Conservation (phyloP, 148 eudicot genomes). For the Selenicereus undatus region DNA sequence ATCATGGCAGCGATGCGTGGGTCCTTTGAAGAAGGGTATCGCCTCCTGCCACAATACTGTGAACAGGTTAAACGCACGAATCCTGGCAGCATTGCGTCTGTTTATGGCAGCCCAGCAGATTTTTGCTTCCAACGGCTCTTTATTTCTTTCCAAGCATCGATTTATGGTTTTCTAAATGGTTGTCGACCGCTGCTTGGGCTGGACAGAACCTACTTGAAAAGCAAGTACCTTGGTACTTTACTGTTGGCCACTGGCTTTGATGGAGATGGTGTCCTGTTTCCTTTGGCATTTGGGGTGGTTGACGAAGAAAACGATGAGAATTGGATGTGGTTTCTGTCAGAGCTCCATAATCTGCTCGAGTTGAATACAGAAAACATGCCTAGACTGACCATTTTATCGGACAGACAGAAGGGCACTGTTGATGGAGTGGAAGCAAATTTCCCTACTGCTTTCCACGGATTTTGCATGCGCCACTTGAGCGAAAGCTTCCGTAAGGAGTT, state of each 20-base stretch:
- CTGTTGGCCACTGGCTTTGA: slow-evolving; percentile 57
- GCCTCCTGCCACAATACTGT: slow-evolving; percentile 53
- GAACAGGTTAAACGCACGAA: slow-evolving; percentile 50
- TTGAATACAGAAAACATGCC: slow-evolving; percentile 60
- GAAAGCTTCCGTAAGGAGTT: slow-evolving; percentile 53
- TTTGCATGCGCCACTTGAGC: slow-evolving; percentile 55
- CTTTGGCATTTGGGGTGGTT: slow-evolving; percentile 59
- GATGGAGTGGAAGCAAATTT: slow-evolving; percentile 55
- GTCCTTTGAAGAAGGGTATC: slow-evolving; percentile 63
- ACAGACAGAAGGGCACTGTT: slow-evolving; percentile 47
- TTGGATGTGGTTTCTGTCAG: slow-evolving; percentile 68
- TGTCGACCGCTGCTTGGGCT: slow-evolving; percentile 56
- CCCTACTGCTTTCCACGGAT: slow-evolving; percentile 56
- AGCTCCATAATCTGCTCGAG: slow-evolving; percentile 50
- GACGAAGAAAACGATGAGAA: slow-evolving; percentile 59
- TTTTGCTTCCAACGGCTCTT: slow-evolving; percentile 55
- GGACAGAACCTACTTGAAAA: slow-evolving; percentile 42
- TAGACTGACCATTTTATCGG: slow-evolving; percentile 53
- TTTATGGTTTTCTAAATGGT: slow-evolving; percentile 53
- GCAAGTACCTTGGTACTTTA: slow-evolving; percentile 57
- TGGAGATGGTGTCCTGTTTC: slow-evolving; percentile 58
- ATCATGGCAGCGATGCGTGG: slow-evolving; percentile 65
- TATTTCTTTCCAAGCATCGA: slow-evolving; percentile 54
- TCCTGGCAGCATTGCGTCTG: slow-evolving; percentile 59
- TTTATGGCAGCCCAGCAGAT: slow-evolving; percentile 42